A percentile compares a stretch with the other conserved stretches of the same genome.
Evolutionary conservation across 2,329 filamentous ascomycete genomes (phyloP).

Genomic region (Magnaporthiopsis poae): DNA sequence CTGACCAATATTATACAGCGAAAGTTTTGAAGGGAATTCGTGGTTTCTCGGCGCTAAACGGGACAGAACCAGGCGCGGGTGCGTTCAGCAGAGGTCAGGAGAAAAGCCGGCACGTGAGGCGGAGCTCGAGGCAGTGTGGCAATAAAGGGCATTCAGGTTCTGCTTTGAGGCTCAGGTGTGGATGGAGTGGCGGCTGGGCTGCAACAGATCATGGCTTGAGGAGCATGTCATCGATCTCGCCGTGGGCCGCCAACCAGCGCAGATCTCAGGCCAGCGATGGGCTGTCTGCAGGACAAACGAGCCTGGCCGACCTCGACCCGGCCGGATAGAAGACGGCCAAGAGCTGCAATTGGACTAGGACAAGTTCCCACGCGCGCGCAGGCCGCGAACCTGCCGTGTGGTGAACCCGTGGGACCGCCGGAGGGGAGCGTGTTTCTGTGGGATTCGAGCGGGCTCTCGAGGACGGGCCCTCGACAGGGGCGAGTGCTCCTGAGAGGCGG

Average conservation of each 20-base stretch:
- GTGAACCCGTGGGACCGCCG: not conserved
- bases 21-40: constrained; percentile 10
- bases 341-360: not conserved
- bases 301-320: not conserved
- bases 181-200: not conserved
- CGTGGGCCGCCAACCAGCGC: not conserved
- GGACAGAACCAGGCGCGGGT: no score
- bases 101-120: not conserved
- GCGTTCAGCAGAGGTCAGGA: not conserved
- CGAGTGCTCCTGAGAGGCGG: constrained; percentile 1
- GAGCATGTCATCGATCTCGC: not conserved
- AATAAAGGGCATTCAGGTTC: not conserved
- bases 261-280: not conserved
- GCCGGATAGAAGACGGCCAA: not conserved
- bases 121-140: not conserved
- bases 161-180: not conserved
- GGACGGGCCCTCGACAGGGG: not conserved
- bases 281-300: not conserved
- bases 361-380: not conserved
- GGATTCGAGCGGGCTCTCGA: not conserved
- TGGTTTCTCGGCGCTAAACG: not conserved
- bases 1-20: constrained; percentile 35
- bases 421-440: not conserved
- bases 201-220: not conserved
- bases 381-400: not conserved